Evolutionary conservation across 108 stramenopile genomes (phyloP).

Genomic region (Epipyxis sp.): DNA sequence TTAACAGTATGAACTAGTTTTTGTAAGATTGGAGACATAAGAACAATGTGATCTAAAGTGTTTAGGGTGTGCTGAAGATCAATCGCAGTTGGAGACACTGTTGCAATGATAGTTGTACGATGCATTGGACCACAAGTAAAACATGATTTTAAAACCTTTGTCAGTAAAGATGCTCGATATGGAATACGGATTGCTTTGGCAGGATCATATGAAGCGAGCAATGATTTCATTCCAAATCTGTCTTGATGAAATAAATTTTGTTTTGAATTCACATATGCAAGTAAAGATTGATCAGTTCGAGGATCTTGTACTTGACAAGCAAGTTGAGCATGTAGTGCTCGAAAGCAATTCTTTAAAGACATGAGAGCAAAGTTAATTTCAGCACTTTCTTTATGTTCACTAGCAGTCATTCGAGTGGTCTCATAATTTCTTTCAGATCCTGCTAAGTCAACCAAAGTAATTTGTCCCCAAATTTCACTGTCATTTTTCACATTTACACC

Average conservation of each 20-base stretch:
- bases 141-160: slow-evolving; percentile 24
- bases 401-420: slow-evolving; percentile 22
- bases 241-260: too few relatives aligned
- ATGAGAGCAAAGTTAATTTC: slow-evolving; percentile 31
- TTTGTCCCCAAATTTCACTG: too few relatives aligned
- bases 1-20: not conserved
- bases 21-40: slow-evolving; percentile 1
- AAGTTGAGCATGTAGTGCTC: slow-evolving; percentile 5
- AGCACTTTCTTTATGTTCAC: slow-evolving; percentile 20
- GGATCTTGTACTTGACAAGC: too few relatives aligned
- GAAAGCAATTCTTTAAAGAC: slow-evolving; percentile 37
- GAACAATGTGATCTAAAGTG: not conserved
- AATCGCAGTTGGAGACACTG: slow-evolving; percentile 11
- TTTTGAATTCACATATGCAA: not conserved
- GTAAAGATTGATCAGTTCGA: too few relatives aligned
- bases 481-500: too few relatives aligned
- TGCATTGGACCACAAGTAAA: not conserved
- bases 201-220: too few relatives aligned
- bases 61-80: slow-evolving; percentile 30
- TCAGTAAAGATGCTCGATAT: slow-evolving; percentile 14
- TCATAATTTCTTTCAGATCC: slow-evolving; percentile 38
- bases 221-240: too few relatives aligned
- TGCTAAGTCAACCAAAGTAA: slow-evolving; percentile 33
- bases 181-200: slow-evolving; percentile 18
- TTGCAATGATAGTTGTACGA: slow-evolving; percentile 18